Evolutionary conservation across 768 basidiomycete species (phyloP).

Genomic region (Russula olivacea): DNA sequence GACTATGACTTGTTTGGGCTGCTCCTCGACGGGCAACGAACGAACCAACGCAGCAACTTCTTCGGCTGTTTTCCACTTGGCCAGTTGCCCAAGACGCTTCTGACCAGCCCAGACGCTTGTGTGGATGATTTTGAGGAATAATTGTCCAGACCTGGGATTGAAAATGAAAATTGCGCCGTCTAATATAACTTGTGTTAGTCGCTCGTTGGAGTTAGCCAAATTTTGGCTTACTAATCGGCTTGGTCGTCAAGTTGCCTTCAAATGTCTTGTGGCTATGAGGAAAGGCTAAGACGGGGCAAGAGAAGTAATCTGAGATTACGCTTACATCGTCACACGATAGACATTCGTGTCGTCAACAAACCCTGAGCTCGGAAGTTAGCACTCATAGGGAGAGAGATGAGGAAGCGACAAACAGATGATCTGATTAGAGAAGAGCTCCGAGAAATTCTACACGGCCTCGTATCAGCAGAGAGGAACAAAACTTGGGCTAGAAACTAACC

Average conservation of each 20-base stretch:
- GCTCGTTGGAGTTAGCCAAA: neutral
- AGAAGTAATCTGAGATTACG: slow-evolving; percentile 5
- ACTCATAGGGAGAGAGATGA: neutral
- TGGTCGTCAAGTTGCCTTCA: slow-evolving; percentile 99
- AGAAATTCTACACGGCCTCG: slow-evolving; percentile 57
- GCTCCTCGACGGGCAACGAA: slow-evolving; percentile 98
- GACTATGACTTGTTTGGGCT: slow-evolving; percentile 99
- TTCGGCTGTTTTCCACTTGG: slow-evolving; percentile 99
- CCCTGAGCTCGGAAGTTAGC: slow-evolving; percentile 43
- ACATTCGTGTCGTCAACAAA: slow-evolving; percentile 99
- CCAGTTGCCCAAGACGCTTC: slow-evolving; percentile 98
- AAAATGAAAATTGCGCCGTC: slow-evolving; percentile 98
- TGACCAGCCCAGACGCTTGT: slow-evolving; percentile 99
- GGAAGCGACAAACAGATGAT: slow-evolving; percentile 69
- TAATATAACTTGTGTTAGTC: slow-evolving; percentile 30
- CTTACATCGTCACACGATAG: slow-evolving; percentile 93
- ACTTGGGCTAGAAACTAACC: slow-evolving; percentile 31
- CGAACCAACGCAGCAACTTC: slow-evolving; percentile 98
- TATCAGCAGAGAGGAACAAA: slow-evolving; percentile 8
- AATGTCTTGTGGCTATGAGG: slow-evolving; percentile 87
- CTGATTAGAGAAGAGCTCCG: slow-evolving; percentile 95
- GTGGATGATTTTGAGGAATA: slow-evolving; percentile 99
- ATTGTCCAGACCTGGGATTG: slow-evolving; percentile 96
- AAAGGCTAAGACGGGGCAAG: slow-evolving; percentile 22
- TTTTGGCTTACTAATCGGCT: slow-evolving; percentile 79